Evolutionary conservation across 140 eudicot genomes (phyloP), one percentile per base, ranked within the genome.

Genomic region (Ambrosia hybrid): DNA sequence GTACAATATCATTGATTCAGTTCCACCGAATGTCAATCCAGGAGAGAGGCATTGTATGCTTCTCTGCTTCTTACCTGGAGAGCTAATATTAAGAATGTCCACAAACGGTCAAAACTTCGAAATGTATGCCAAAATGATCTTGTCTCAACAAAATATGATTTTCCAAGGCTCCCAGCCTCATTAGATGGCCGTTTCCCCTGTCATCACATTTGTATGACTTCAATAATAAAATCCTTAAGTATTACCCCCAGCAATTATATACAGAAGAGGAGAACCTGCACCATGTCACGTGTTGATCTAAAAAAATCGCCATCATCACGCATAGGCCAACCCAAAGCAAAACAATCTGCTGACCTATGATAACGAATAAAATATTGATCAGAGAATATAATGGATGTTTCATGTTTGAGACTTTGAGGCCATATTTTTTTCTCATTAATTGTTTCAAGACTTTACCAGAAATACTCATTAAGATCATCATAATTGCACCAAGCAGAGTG

Each of bases 301-400:
- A 91, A 94, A 76, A 94, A 91, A 43, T 88, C 90, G 30, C 85
- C 97, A 83, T 91, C 99, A 80, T 94, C 99, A 70, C 97, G 90
- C 99, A 94, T 94, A 33, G 99, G 99, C 99, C 99, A 94, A 72
- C 99, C 97, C 81, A 94, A 70, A 65, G 93, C 70, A 81, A 94
- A 94, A 82, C 99, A 94, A 76, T 88, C 95, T 17, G 86, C 38
- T 43, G 96, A 94, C 99, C 99, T 94, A 74, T 34, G 75, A 57
- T 49, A 65, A 73, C 78, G 46, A 45, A 69, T 21, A 67, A 43
- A 77, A 16, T 26, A 4, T 41, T 51, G 71, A 62, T 63, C 67
- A 71, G 26, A 36, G 41, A 36, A 15, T 9, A 79, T 17, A 41
- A 46, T 51, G 26, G 51, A 80, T 62, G 71, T 72, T 49, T 48